phyloP scores from a whole-genome alignment of 352 stramenopile species.

The Peronospora destructor region DNA sequence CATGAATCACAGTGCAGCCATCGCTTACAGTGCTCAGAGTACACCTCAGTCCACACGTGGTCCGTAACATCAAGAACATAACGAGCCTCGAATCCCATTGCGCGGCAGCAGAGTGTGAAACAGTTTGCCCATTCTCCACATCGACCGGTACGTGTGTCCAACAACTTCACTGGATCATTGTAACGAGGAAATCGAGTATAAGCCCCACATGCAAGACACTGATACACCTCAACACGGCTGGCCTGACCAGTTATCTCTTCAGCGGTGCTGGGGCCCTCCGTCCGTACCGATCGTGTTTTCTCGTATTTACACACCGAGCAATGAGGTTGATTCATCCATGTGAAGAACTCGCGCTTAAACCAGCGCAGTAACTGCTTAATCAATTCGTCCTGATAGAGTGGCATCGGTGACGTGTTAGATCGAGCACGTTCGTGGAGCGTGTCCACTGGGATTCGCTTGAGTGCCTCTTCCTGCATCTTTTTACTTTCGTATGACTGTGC shows the following conservation, averaged over 20 bases:
- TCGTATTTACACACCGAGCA: constrained; percentile 49
- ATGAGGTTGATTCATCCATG: constrained; percentile 82
- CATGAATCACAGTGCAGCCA: constrained; percentile 94
- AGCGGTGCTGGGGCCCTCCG: constrained; percentile 37
- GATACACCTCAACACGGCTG: constrained; percentile 82
- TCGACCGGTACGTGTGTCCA: constrained; percentile 73
- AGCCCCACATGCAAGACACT: constrained; percentile 46
- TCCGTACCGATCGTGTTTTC: constrained; percentile 40
- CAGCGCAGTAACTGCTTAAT: constrained; percentile 73
- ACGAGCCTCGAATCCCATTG: constrained; percentile 86
- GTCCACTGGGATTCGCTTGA: constrained; percentile 59
- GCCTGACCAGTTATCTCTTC: constrained; percentile 62
- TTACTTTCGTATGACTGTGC: constrained; percentile 59
- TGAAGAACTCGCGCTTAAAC: constrained; percentile 89
- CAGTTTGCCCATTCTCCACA: constrained; percentile 93
- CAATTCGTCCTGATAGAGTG: constrained; percentile 58
- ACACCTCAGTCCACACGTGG: constrained; percentile 94
- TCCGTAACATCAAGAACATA: constrained; percentile 93
- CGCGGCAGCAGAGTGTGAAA: constrained; percentile 86
- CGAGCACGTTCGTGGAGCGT: constrained; percentile 57
- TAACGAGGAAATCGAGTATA: constrained; percentile 86
- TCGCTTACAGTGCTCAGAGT: constrained; percentile 57
- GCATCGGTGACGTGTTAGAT: constrained; percentile 41
- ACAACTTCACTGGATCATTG: constrained; percentile 85
- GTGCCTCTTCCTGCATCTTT: constrained; percentile 56